These are phyloP conservation scores for Galerina sulciceps DNA, from an alignment of 768 basidiomycete species.

Conservation along the genomic window DNA sequence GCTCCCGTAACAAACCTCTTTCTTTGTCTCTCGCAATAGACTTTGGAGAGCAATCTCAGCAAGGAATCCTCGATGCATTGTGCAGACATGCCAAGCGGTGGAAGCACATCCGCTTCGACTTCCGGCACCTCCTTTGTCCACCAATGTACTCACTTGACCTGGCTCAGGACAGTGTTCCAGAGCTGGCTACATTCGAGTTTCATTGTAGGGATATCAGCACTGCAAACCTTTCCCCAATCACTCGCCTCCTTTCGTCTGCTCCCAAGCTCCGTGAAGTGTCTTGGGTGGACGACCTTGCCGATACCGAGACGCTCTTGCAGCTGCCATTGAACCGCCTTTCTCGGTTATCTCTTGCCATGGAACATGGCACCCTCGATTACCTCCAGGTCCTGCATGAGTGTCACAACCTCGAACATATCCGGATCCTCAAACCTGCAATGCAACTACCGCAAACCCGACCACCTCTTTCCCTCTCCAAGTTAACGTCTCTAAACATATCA, in stretches of 20 bases:
- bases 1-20: constrained; percentile 29
- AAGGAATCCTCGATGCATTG: constrained; percentile 33
- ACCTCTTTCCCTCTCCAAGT: constrained; percentile 32
- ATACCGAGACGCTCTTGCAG: constrained; percentile 31
- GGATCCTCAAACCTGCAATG: constrained; percentile 31
- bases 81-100: constrained; percentile 31
- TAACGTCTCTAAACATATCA: constrained; percentile 34
- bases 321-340: constrained; percentile 32
- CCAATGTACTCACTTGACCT: constrained; percentile 33
- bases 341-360: constrained; percentile 33
- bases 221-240: constrained; percentile 33
- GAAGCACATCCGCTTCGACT: constrained; percentile 36
- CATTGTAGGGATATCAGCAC: constrained; percentile 35
- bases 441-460: constrained; percentile 20
- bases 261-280: constrained; percentile 32
- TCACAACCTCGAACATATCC: constrained; percentile 36
- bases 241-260: constrained; percentile 28
- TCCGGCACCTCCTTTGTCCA: constrained; percentile 34
- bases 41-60: constrained; percentile 34
- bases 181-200: constrained; percentile 35
- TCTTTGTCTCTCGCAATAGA: constrained; percentile 35
- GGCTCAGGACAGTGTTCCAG: constrained; percentile 26
- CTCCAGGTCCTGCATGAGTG: constrained; percentile 34
- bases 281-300: constrained; percentile 39
- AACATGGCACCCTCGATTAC: constrained; percentile 34